These are phyloP conservation scores for Gossypium schwendimanii DNA, from an alignment of 441 rosid species.

Conservation along the genomic window DNA sequence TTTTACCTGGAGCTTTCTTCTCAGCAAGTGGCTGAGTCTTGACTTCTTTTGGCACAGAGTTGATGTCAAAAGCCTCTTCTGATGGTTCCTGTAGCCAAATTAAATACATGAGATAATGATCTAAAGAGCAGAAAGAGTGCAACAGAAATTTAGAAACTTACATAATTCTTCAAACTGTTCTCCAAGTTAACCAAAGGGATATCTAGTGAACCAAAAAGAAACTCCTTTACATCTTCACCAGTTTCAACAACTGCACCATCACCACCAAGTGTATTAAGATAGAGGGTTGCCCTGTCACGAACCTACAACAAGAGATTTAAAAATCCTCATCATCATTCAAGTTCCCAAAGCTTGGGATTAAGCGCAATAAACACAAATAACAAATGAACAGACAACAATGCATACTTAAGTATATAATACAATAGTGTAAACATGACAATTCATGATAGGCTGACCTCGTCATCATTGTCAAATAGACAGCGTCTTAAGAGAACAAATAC, in stretches of 20 bases:
- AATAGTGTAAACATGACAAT: not conserved
- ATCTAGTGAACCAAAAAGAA: slow-evolving; percentile 79
- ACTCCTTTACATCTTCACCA: slow-evolving; percentile 51
- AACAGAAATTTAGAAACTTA: slow-evolving; percentile 31
- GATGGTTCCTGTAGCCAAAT: slow-evolving; percentile 62
- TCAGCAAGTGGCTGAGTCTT: slow-evolving; percentile 82
- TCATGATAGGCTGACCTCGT: slow-evolving; percentile 58
- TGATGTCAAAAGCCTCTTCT: slow-evolving; percentile 69
- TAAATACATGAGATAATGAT: slow-evolving; percentile 21
- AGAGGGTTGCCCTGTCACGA: slow-evolving; percentile 97
- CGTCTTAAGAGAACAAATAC: slow-evolving; percentile 80
- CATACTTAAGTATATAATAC: not conserved
- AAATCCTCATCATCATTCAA: not conserved
- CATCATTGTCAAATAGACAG: slow-evolving; percentile 88
- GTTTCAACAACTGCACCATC: slow-evolving; percentile 65
- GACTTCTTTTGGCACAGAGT: slow-evolving; percentile 79
- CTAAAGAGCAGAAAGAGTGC: slow-evolving; percentile 11
- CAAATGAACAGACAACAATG: not conserved
- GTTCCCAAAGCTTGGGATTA: not conserved
- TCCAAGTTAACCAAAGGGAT: slow-evolving; percentile 79
- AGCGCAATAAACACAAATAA: slow-evolving; percentile 6
- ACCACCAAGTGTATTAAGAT: slow-evolving; percentile 66
- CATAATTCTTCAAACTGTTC: slow-evolving; percentile 83
- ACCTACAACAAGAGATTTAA: slow-evolving; percentile 41
- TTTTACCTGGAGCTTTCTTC: slow-evolving; percentile 89